phyloP scores from a whole-genome alignment of 495 filamentous ascomycete species.

The Podospora australis region DNA sequence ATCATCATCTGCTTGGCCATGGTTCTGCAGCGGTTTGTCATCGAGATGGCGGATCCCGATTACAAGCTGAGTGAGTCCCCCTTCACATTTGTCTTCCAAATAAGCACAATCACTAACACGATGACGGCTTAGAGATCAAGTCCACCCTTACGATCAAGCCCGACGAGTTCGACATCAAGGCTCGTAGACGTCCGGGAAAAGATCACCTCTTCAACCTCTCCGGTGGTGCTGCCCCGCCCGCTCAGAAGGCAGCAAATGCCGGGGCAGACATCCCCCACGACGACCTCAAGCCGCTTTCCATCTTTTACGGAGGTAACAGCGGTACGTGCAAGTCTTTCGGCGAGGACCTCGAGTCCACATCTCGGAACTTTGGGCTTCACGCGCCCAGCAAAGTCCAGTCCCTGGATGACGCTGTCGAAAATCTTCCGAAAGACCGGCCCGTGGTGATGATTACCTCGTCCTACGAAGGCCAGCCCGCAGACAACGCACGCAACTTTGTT shows the following conservation, averaged over 20 bases:
- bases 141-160: constrained; percentile 65
- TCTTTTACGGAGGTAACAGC: constrained; percentile 60
- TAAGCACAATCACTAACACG: neutral
- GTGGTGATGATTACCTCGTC: constrained; percentile 54
- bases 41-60: constrained; percentile 41
- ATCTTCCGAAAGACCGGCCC: constrained; percentile 50
- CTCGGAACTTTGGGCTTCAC: constrained; percentile 44
- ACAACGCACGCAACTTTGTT: constrained; percentile 62
- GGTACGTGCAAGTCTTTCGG: constrained; percentile 64
- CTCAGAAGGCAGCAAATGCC: neutral
- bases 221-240: neutral
- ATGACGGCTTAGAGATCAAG: constrained; percentile 34
- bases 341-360: constrained; percentile 48
- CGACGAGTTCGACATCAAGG: constrained; percentile 55
- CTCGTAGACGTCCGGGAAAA: constrained; percentile 40
- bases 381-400: constrained; percentile 29
- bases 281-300: constrained; percentile 35
- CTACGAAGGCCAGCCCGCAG: constrained; percentile 58
- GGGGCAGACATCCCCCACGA: neutral
- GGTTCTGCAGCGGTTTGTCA: constrained; percentile 47
- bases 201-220: constrained; percentile 27
- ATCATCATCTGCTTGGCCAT: constrained; percentile 38
- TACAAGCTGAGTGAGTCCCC: constrained; percentile 43
- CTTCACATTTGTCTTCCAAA: neutral
- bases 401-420: constrained; percentile 54